Evolutionary conservation across 768 basidiomycete species (phyloP).

Genomic region (Tricholoma bakamatsutake): DNA sequence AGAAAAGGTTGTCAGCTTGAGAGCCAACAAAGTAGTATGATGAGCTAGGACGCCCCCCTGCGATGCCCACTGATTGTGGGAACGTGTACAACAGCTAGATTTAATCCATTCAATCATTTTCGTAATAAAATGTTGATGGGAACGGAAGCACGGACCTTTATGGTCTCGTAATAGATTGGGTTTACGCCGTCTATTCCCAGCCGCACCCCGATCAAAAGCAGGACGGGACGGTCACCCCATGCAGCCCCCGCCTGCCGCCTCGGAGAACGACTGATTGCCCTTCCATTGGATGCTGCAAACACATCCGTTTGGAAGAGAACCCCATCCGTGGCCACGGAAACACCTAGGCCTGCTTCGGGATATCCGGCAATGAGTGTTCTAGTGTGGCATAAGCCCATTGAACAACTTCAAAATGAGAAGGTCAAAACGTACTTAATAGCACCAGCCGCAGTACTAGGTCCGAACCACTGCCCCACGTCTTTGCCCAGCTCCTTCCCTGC

Average conservation of each 20-base stretch:
- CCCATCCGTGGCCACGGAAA: conserved; percentile 78
- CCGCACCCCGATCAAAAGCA: conserved; percentile 81
- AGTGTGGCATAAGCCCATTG: conserved; percentile 1
- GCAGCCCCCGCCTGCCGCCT: conserved; percentile 21
- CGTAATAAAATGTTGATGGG: not conserved
- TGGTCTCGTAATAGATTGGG: conserved; percentile 86
- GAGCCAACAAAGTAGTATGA: conserved; percentile 97
- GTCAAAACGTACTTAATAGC: conserved; percentile 69
- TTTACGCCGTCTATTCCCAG: conserved; percentile 92
- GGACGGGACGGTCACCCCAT: conserved; percentile 84
- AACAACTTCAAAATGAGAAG: not conserved
- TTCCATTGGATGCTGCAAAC: conserved; percentile 60
- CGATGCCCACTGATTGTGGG: conserved; percentile 94
- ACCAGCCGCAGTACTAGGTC: conserved; percentile 95
- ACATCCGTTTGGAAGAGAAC: conserved; percentile 84
- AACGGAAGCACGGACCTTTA: conserved; percentile 32
- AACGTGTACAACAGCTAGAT: conserved; percentile 81
- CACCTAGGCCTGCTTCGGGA: conserved; percentile 74
- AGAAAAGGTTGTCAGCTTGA: conserved; percentile 83
- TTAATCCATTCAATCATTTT: not conserved
- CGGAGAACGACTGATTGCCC: conserved; percentile 24
- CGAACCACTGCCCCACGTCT: conserved; percentile 97
- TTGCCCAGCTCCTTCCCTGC: conserved; percentile 94
- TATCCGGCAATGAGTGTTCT: conserved; percentile 76
- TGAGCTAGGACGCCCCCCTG: conserved; percentile 93